phyloP scores from a whole-genome alignment of 2,329 filamentous ascomycete genomes.

The Lachnellula subtilissima region DNA sequence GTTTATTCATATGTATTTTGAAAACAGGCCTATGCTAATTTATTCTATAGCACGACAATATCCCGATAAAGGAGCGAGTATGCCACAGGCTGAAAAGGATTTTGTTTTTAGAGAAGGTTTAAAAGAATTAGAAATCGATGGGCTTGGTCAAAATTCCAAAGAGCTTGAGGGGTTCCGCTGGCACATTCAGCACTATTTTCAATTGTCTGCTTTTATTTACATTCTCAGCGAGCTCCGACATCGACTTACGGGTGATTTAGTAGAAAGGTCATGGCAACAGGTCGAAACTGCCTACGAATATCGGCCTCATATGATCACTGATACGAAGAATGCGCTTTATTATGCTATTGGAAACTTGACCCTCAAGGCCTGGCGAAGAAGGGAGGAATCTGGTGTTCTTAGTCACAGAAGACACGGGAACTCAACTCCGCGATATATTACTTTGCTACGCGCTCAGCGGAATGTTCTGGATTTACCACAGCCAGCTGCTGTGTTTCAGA shows the following conservation, averaged over 20 bases:
- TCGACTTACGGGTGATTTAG: constrained; percentile 26
- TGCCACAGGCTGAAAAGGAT: constrained; percentile 32
- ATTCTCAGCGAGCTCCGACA: constrained; percentile 32
- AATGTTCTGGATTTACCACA: constrained; percentile 13
- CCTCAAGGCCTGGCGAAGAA: constrained; percentile 29
- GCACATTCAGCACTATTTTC: constrained; percentile 33
- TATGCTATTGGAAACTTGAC: constrained; percentile 28
- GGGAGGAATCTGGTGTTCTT: constrained; percentile 21
- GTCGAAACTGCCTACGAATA: constrained; percentile 28
- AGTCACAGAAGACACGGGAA: constrained; percentile 5
- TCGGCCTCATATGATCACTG: constrained; percentile 25
- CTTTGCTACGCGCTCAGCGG: constrained; percentile 20
- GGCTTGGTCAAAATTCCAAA: constrained; percentile 27
- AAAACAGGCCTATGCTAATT: too few species aligned
- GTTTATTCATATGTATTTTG: too few species aligned
- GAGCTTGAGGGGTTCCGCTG: constrained; percentile 30
- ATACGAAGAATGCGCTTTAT: constrained; percentile 26
- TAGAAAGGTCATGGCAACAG: constrained; percentile 30
- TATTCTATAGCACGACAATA: not conserved
- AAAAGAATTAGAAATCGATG: constrained; percentile 35
- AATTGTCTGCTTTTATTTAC: constrained; percentile 34
- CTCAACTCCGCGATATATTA: constrained; percentile 19
- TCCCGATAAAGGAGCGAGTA: constrained; percentile 26
- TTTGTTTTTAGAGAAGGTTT: constrained; percentile 32
- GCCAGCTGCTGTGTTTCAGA: not conserved